Base-by-base conservation (phyloP, 768 basidiomycete species). In the Phylloporus rhodoxanthus region DNA sequence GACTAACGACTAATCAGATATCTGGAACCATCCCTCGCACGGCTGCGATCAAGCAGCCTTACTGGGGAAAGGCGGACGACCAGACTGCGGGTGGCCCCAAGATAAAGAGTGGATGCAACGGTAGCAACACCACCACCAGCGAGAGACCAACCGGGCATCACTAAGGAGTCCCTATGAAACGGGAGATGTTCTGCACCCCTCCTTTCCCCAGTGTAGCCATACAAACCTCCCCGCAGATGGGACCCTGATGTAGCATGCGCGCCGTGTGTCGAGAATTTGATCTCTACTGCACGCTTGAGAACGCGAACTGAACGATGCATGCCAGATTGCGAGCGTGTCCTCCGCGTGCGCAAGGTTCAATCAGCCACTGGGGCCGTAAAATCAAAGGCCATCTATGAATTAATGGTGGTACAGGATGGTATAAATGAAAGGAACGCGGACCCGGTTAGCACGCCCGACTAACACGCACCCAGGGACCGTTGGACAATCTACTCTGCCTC, bases 401-500 rank as follows among this genome's bases (percentile, higher is more conserved):
- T 1, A 30, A 13, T 13, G 13, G 2, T 13, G 29, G 13, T 30
- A 30, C 29, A 30, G 29, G 29, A 30, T 30, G 2, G 29, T 13
- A 11, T 30, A 30, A 11, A 30, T 13, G 13, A 30, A 13, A 30
- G 29, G 1, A 13, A 52, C 34, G 46, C 28, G 29, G 11, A 10
- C 19, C 23, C 21, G n/a, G 26, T 30, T 30, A 30, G 29, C 29
- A 29, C 10, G 28, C 10, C 28, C 8, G 19, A 11, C 17, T 43
- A 57, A 20, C n/a, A 37, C 33, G 10, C 10, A 19, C 33, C n/a
- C 38, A 23, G 25, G 25, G 59, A 20, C 32, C 28, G 48, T 11
- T 41, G 59, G 43, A 80, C 58, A 49, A 79, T 70, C 41, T 72
- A 67, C 33, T 67, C 68, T 20, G 74, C 77, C 65, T 91, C 88